Conservation (phyloP, 176 grass and related monocot species). For the maize (Zea mays) region DNA sequence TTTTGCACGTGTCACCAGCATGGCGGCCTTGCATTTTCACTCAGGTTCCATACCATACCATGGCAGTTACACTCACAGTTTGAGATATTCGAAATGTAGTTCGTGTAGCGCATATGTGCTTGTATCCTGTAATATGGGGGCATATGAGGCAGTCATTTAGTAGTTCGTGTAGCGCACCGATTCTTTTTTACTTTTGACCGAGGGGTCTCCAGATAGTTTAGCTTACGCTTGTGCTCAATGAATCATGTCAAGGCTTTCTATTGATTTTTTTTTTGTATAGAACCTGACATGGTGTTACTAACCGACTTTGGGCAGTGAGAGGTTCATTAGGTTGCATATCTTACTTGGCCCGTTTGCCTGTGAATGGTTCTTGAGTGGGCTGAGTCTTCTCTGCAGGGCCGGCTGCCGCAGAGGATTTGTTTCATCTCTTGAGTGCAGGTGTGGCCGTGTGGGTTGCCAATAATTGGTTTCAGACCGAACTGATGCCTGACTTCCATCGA, state of each 20-base stretch:
- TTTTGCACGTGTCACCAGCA: constrained; percentile 18
- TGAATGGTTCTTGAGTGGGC: background rate
- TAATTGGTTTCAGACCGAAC: too few species aligned
- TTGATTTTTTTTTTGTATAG: constrained; percentile 28
- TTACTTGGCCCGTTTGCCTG: background rate
- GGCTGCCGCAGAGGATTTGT: background rate
- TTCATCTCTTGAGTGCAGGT: too few species aligned
- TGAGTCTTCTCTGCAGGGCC: background rate
- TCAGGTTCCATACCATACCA: background rate
- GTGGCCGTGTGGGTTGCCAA: too few species aligned
- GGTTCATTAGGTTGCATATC: background rate
- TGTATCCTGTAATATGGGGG: background rate
- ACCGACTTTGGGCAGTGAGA: background rate
- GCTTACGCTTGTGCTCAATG: background rate
- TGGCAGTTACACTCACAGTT: background rate
- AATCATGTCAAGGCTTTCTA: constrained; percentile 22
- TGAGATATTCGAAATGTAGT: constrained; percentile 23
- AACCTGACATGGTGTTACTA: constrained; percentile 23
- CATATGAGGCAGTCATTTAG: background rate
- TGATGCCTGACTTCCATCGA: too few species aligned
- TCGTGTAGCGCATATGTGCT: background rate
- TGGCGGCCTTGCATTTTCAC: background rate
- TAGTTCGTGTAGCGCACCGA: background rate
- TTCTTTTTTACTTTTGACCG: constrained; percentile 21
- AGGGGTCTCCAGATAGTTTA: constrained; percentile 7